phyloP scores from a whole-genome alignment of 2,329 filamentous ascomycete species.

The Venturia pyrina region DNA sequence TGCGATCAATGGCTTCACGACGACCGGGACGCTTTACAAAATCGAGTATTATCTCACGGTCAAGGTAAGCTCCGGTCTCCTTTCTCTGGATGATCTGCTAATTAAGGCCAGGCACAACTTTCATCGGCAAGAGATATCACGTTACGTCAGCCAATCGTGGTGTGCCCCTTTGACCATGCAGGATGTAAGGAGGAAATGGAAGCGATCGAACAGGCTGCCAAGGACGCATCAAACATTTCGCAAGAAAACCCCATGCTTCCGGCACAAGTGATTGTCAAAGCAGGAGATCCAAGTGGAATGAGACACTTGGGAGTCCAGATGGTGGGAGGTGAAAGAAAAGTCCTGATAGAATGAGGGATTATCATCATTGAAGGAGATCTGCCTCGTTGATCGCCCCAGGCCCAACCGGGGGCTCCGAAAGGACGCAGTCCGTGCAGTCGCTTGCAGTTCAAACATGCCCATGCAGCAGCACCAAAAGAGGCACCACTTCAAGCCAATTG shows the following conservation, averaged over 20 bases:
- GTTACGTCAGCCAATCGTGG: slow-evolving; percentile 85
- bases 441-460: not conserved
- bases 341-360: slow-evolving; percentile 50
- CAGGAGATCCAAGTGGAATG: slow-evolving; percentile 59
- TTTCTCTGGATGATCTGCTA: not conserved
- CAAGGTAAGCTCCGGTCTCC: slow-evolving; percentile 51
- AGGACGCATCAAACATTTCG: slow-evolving; percentile 80
- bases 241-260: slow-evolving; percentile 90
- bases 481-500: not conserved
- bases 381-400: not conserved
- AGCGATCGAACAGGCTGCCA: slow-evolving; percentile 89
- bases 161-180: slow-evolving; percentile 90
- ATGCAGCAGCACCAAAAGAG: not conserved
- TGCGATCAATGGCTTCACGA: slow-evolving; percentile 82
- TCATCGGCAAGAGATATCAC: slow-evolving; percentile 80
- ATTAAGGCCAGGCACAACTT: slow-evolving; percentile 60
- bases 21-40: slow-evolving; percentile 88
- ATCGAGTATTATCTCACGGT: slow-evolving; percentile 95
- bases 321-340: slow-evolving; percentile 52
- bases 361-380: not conserved
- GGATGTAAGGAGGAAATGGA: slow-evolving; percentile 98
- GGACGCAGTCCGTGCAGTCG: not conserved
- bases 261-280: slow-evolving; percentile 68
- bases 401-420: not conserved
- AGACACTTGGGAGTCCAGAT: slow-evolving; percentile 51